Evolutionary conservation across 305 asterid genomes (phyloP).

Genomic region (Fraxinus dipetala): DNA sequence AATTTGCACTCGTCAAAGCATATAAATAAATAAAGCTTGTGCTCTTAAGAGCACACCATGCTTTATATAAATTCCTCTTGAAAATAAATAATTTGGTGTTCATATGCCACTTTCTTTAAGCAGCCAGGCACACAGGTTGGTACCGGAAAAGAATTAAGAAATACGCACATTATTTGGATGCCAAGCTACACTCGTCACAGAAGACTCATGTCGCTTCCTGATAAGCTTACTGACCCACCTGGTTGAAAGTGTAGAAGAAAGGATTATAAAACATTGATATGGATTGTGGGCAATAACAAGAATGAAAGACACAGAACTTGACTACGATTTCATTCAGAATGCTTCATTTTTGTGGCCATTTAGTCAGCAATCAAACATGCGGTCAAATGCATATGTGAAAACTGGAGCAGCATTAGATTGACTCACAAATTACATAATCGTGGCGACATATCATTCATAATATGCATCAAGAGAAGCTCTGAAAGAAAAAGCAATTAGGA

Average conservation of each 20-base stretch:
- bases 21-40: neutral
- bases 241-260: constrained; percentile 29
- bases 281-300: neutral
- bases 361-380: neutral
- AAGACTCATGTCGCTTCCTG: constrained; percentile 95
- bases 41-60: constrained; percentile 4
- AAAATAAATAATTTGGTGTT: constrained; percentile 7
- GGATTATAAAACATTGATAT: constrained; percentile 13
- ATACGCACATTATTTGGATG: constrained; percentile 91
- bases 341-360: neutral
- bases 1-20: neutral
- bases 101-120: constrained; percentile 2
- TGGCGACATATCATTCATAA: neutral
- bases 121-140: constrained; percentile 5
- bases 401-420: neutral
- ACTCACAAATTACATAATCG: neutral
- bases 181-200: constrained; percentile 96
- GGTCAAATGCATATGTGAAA: neutral
- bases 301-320: neutral
- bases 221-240: constrained; percentile 99
- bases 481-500: constrained; percentile 17
- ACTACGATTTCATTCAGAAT: neutral
- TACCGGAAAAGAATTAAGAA: constrained; percentile 20
- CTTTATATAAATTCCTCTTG: neutral
- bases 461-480: constrained; percentile 6